Conservation (phyloP, 2,329 filamentous ascomycete species). For the Xylariomycetidae sp. region DNA sequence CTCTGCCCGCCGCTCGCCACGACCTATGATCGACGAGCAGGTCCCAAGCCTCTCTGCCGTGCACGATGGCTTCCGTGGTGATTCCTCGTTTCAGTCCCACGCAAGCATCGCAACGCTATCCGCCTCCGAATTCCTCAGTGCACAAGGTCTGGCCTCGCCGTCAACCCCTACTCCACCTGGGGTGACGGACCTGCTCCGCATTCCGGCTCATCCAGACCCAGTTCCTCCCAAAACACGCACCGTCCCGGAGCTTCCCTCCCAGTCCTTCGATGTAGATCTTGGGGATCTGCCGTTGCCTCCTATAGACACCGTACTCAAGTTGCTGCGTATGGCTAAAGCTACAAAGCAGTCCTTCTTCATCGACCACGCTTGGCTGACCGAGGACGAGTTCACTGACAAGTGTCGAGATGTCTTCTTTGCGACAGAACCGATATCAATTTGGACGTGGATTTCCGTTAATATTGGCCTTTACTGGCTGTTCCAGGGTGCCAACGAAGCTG, state of each 20-base stretch:
- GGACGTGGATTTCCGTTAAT: constrained; percentile 24
- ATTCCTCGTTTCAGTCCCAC: constrained; percentile 24
- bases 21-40: constrained; percentile 22
- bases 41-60: constrained; percentile 16
- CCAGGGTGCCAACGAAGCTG: constrained; percentile 5
- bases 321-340: constrained; percentile 19
- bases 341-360: constrained; percentile 24
- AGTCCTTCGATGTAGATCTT: constrained; percentile 8
- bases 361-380: constrained; percentile 18
- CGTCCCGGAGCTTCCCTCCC: background rate
- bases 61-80: constrained; percentile 21
- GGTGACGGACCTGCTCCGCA: constrained; percentile 7
- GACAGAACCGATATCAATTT: constrained; percentile 21
- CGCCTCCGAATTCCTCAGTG: constrained; percentile 12
- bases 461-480: constrained; percentile 22
- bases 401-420: constrained; percentile 25
- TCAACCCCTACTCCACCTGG: constrained; percentile 3
- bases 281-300: constrained; percentile 19
- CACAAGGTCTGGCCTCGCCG: constrained; percentile 1
- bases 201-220: no score
- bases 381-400: constrained; percentile 21
- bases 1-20: constrained; percentile 12
- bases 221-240: no score
- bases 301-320: constrained; percentile 18
- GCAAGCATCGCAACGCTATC: constrained; percentile 15